Evolutionary conservation across 768 basidiomycete species (phyloP).

Genomic region (Leccinum boreale): DNA sequence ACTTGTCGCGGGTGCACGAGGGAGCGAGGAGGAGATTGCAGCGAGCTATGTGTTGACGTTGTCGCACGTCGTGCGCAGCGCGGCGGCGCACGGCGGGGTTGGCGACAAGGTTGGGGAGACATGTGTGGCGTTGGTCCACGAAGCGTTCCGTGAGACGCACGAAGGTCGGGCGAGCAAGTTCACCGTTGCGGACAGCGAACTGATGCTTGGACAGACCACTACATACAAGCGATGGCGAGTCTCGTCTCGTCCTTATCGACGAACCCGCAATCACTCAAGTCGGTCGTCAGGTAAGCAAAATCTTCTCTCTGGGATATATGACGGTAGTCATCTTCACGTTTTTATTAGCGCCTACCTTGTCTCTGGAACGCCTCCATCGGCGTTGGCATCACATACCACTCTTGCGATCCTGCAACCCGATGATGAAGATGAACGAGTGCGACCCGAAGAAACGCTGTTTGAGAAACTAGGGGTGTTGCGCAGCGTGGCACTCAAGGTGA

Average conservation of each 20-base stretch:
- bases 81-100: constrained; percentile 56
- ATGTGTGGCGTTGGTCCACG: constrained; percentile 68
- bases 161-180: constrained; percentile 44
- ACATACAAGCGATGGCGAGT: constrained; percentile 58
- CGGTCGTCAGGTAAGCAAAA: constrained; percentile 61
- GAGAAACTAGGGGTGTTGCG: constrained; percentile 62
- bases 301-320: neutral
- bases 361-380: constrained; percentile 64
- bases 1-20: constrained; percentile 58
- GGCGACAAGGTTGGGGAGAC: constrained; percentile 72
- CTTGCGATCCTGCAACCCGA: constrained; percentile 52
- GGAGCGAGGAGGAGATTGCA: constrained; percentile 66
- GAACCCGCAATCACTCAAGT: constrained; percentile 58
- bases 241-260: constrained; percentile 63
- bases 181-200: neutral
- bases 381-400: constrained; percentile 57
- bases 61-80: constrained; percentile 69
- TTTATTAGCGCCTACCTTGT: constrained; percentile 55
- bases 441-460: constrained; percentile 43
- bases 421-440: constrained; percentile 29
- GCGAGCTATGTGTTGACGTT: constrained; percentile 75
- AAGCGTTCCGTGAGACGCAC: constrained; percentile 72
- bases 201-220: constrained; percentile 50
- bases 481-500: constrained; percentile 68
- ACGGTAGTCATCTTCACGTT: constrained; percentile 5